Evolutionary conservation across 805 yeast species (phyloP).

Genomic region (Blastobotrys robertii): DNA sequence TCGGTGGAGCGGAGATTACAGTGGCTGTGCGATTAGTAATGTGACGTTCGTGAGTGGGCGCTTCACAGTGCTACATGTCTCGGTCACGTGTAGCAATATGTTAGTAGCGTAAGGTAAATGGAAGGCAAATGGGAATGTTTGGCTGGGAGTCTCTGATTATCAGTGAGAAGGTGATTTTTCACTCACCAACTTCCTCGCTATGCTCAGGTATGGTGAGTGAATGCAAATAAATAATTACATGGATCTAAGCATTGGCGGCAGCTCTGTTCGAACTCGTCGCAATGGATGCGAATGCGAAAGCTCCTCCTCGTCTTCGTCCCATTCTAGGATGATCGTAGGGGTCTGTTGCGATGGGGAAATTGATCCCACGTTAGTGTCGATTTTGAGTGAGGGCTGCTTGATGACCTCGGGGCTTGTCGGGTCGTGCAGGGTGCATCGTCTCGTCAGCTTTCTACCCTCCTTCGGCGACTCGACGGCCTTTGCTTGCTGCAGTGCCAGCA

Average conservation of each 20-base stretch:
- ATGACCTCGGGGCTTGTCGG: constrained; percentile 6
- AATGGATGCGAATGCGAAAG: background rate
- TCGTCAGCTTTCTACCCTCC: background rate
- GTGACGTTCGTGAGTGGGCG: background rate
- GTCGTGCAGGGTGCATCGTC: constrained; percentile 9
- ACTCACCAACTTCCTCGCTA: no score
- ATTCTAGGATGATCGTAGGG: constrained; percentile 19
- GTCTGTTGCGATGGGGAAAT: constrained; percentile 9
- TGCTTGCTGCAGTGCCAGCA: constrained; percentile 1
- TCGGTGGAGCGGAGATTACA: constrained; percentile 3
- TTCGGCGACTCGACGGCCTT: background rate
- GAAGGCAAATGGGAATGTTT: background rate
- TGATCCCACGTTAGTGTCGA: constrained; percentile 2
- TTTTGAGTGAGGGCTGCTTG: constrained; percentile 6
- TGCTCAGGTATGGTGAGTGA: no score
- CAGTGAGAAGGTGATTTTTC: no score
- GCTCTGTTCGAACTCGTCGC: constrained; percentile 8
- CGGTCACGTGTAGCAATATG: no score
- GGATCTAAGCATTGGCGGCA: constrained; percentile 9
- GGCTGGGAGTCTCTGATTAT: background rate
- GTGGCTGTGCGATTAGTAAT: background rate
- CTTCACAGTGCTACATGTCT: background rate
- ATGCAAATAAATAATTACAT: background rate
- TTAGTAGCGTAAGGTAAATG: no score
- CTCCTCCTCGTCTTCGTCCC: constrained; percentile 10